phyloP scores from a whole-genome alignment of 2,329 filamentous ascomycete genomes.

The Pseudocercospora fijiensis region DNA sequence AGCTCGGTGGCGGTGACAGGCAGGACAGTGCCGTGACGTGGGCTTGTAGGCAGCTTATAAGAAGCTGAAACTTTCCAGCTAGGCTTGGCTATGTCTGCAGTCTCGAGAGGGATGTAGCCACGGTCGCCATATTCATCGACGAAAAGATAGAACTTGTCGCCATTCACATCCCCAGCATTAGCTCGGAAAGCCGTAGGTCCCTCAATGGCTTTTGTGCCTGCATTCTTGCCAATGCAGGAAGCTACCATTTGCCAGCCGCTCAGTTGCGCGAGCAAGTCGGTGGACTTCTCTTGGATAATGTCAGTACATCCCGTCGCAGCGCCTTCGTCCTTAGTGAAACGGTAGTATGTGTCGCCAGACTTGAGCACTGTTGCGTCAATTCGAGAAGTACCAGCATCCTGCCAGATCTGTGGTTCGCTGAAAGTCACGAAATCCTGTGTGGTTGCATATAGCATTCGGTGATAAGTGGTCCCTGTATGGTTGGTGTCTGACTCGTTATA shows the following conservation, averaged over 20 bases:
- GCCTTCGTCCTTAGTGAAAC: constrained; percentile 58
- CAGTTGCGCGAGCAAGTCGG: constrained; percentile 44
- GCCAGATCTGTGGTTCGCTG: constrained; percentile 51
- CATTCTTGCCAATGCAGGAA: constrained; percentile 53
- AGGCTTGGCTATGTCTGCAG: constrained; percentile 50
- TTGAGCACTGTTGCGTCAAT: constrained; percentile 56
- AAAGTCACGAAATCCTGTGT: constrained; percentile 58
- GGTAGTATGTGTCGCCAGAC: constrained; percentile 47
- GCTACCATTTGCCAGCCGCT: constrained; percentile 48
- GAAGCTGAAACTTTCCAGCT: constrained; percentile 49
- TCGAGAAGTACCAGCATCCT: constrained; percentile 52
- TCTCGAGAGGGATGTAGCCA: constrained; percentile 57
- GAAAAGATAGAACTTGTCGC: constrained; percentile 57
- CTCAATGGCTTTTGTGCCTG: constrained; percentile 52
- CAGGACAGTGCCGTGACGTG: constrained; percentile 56
- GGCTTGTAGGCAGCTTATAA: constrained; percentile 51
- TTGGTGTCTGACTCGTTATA: constrained; percentile 50
- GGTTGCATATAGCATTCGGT: constrained; percentile 59
- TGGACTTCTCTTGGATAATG: constrained; percentile 55
- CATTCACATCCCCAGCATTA: constrained; percentile 51
- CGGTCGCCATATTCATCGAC: constrained; percentile 55
- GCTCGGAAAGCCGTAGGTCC: constrained; percentile 55
- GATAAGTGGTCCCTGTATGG: constrained; percentile 53
- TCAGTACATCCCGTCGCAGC: constrained; percentile 53
- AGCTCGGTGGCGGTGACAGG: constrained; percentile 52